These are phyloP conservation scores for Beverwykella pulmonaria DNA, from an alignment of 495 filamentous ascomycete genomes.

Conservation along the genomic window DNA sequence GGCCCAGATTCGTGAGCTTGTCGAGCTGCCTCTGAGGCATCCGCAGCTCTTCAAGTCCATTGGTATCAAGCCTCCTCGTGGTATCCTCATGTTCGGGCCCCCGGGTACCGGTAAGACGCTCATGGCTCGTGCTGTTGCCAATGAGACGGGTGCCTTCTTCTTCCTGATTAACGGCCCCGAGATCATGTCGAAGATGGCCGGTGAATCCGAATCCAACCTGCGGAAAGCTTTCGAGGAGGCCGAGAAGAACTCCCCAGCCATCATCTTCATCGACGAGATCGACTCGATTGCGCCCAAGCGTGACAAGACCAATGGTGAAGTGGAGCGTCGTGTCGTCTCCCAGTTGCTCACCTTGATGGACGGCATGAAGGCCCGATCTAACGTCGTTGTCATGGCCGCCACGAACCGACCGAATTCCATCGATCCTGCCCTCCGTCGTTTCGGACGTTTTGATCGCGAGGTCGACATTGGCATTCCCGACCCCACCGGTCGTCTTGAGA, in stretches of 20 bases:
- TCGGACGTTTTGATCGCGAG: constrained; percentile 97
- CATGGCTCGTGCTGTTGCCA: constrained; percentile 98
- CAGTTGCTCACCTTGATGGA: constrained; percentile 98
- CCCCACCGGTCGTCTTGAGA: constrained; percentile 97
- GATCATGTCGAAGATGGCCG: constrained; percentile 99
- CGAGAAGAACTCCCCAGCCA: constrained; percentile 98
- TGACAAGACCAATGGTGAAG: constrained; percentile 99
- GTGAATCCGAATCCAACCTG: constrained; percentile 96
- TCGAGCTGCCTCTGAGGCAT: constrained; percentile 93
- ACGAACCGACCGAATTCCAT: constrained; percentile 98
- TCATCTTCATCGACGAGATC: constrained; percentile 99
- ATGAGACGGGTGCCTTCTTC: constrained; percentile 98
- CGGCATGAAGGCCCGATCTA: constrained; percentile 98
- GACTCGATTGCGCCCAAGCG: constrained; percentile 98
- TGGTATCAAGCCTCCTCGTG: constrained; percentile 98
- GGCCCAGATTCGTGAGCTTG: constrained; percentile 98
- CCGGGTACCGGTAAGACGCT: constrained; percentile 99
- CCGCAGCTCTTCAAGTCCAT: constrained; percentile 99
- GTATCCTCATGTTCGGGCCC: constrained; percentile 96
- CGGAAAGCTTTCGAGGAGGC: constrained; percentile 98
- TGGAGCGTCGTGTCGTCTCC: constrained; percentile 96
- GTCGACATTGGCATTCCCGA: constrained; percentile 98
- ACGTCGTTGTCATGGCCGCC: constrained; percentile 98
- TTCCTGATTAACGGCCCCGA: constrained; percentile 99
- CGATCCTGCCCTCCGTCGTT: constrained; percentile 94